Evolutionary conservation across 177 flowering plant species (phyloP).

Genomic region (Telopea speciosissima): DNA sequence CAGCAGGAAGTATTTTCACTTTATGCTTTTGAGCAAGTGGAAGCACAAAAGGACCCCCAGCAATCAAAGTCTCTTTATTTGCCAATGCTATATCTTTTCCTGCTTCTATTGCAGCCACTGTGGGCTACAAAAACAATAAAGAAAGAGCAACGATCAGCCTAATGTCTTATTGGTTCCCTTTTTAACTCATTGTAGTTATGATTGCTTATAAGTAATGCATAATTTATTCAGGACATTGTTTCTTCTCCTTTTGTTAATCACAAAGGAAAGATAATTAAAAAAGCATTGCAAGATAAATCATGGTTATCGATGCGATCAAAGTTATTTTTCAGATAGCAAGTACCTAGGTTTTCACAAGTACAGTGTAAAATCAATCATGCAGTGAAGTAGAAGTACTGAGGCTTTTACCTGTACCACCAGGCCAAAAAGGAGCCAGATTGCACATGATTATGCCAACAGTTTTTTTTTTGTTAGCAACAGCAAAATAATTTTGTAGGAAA

Average conservation of each 20-base stretch:
- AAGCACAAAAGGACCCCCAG: conserved; percentile 98
- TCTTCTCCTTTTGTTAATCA: neutral
- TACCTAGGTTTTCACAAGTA: neutral
- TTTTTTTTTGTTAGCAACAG: neutral
- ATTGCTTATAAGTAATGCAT: neutral
- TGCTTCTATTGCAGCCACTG: conserved; percentile 97
- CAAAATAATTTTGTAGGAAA: too few relatives aligned
- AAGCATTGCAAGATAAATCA: neutral
- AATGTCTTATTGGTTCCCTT: neutral
- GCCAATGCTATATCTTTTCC: conserved; percentile 97
- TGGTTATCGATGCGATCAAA: neutral
- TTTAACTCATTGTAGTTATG: too few relatives aligned
- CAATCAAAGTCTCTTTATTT: conserved; percentile 92
- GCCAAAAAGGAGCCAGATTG: neutral
- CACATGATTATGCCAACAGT: neutral
- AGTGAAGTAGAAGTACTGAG: too few relatives aligned
- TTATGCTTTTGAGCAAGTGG: conserved; percentile 93
- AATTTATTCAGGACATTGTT: neutral
- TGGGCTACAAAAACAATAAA: conserved; percentile 47
- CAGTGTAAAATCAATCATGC: neutral
- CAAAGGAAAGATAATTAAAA: neutral
- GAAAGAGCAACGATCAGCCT: neutral
- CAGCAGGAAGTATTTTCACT: conserved; percentile 96
- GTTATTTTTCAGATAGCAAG: neutral
- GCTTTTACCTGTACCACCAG: too few relatives aligned